phyloP scores from a whole-genome alignment of 2,329 filamentous ascomycete genomes.

The Helotiales sp. region DNA sequence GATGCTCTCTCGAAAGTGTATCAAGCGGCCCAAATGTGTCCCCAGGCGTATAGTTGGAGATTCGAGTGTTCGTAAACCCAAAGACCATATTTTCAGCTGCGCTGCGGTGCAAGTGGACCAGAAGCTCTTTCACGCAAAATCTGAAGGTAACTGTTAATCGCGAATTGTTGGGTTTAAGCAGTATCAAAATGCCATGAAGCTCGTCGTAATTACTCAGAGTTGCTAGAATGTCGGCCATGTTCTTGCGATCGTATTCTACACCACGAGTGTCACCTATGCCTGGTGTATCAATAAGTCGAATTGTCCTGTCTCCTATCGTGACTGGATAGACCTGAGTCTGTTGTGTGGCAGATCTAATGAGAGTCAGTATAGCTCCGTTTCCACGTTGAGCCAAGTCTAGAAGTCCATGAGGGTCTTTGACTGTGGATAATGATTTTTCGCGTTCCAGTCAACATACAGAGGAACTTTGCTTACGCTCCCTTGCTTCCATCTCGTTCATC shows the following conservation, averaged over 20 bases:
- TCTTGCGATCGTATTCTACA: slow-evolving; percentile 37
- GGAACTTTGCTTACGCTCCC: too few species aligned
- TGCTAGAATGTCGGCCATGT: slow-evolving; percentile 41
- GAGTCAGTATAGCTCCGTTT: too few species aligned
- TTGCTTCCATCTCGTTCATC: slow-evolving; percentile 36
- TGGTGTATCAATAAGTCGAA: slow-evolving; percentile 45
- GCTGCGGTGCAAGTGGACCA: slow-evolving; percentile 41
- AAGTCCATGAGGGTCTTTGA: too few species aligned
- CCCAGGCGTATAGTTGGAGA: slow-evolving; percentile 43
- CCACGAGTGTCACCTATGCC: slow-evolving; percentile 45
- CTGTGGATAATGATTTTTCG: too few species aligned
- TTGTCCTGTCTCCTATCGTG: slow-evolving; percentile 28
- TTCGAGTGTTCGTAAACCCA: slow-evolving; percentile 45
- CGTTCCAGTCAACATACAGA: too few species aligned
- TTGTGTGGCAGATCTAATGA: slow-evolving; percentile 43
- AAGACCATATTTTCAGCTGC: slow-evolving; percentile 43
- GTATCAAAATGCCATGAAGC: slow-evolving; percentile 44
- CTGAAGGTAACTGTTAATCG: slow-evolving; percentile 40
- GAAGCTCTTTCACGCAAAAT: slow-evolving; percentile 43
- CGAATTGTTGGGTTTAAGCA: slow-evolving; percentile 42
- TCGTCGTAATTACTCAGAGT: slow-evolving; percentile 37
- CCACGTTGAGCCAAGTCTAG: too few species aligned
- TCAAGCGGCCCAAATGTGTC: slow-evolving; percentile 40
- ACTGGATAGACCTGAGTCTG: slow-evolving; percentile 37
- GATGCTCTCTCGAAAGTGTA: slow-evolving; percentile 33